Percentiles rank a stretch among this genome's conserved stretches.
These are phyloP conservation scores for Hamamelis virginiana DNA, from an alignment of 164 flowering plant genomes.

Conservation along the genomic window DNA sequence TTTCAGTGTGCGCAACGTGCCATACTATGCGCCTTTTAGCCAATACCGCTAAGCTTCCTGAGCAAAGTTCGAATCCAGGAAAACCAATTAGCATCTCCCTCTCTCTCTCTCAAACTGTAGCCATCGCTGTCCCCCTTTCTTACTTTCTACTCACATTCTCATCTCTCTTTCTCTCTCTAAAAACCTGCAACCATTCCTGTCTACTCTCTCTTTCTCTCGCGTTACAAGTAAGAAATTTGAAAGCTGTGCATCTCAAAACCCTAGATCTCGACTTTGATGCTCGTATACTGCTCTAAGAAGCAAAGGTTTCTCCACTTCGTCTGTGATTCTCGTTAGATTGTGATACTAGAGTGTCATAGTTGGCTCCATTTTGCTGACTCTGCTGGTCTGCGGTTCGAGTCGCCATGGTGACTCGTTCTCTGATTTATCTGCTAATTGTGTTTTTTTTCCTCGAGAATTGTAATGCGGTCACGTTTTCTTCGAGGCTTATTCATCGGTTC, in stretches of 20 bases:
- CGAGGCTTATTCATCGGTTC: constrained; percentile 69
- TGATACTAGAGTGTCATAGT: too few relatives aligned
- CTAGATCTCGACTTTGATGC: constrained; percentile 11
- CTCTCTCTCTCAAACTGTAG: too few relatives aligned
- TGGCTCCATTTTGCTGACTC: too few relatives aligned
- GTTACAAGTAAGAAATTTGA: too few relatives aligned
- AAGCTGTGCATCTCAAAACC: background rate
- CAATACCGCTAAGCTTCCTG: background rate
- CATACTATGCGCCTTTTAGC: background rate
- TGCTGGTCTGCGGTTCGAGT: background rate
- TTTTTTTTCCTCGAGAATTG: constrained; percentile 5
- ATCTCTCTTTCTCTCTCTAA: background rate
- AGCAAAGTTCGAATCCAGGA: background rate
- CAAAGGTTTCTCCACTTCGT: background rate
- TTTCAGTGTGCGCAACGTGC: constrained; percentile 1
- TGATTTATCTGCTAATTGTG: constrained; percentile 5
- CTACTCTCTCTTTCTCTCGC: background rate
- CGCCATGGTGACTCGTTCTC: constrained; percentile 16
- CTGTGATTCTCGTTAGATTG: background rate
- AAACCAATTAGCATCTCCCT: background rate
- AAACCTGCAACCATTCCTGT: too few relatives aligned
- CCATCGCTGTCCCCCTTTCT: too few relatives aligned
- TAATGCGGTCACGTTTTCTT: constrained; percentile 30
- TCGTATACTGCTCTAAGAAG: background rate
- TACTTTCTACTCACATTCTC: too few relatives aligned